phyloP scores from a whole-genome alignment of 2,329 filamentous ascomycete species.

The Botrytis elliptica region DNA sequence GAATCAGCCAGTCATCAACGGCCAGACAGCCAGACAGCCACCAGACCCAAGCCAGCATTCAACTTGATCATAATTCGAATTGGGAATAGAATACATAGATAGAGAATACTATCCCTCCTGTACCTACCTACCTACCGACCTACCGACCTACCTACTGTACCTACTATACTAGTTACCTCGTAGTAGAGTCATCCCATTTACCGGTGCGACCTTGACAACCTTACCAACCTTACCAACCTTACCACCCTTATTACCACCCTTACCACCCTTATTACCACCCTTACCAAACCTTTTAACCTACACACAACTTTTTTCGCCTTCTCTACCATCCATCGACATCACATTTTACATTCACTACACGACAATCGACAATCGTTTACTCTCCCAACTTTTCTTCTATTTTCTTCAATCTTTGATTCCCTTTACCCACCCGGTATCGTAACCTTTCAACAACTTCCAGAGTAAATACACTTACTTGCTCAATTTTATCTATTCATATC shows the following conservation, averaged over 20 bases:
- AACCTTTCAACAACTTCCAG: not conserved
- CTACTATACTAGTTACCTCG: not conserved
- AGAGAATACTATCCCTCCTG: not conserved
- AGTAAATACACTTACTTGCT: not conserved
- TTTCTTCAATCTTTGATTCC: not conserved
- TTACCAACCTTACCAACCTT: not conserved
- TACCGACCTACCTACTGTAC: not conserved
- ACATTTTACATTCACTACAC: conserved; percentile 1
- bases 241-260: too few species aligned
- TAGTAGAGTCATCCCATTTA: too few species aligned
- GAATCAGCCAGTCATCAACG: not conserved
- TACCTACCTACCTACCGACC: not conserved
- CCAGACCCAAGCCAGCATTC: not conserved
- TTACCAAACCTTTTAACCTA: not conserved
- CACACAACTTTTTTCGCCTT: not conserved
- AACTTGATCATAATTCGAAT: too few species aligned
- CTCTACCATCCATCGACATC: not conserved
- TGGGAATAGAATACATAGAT: too few species aligned
- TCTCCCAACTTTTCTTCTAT: not conserved
- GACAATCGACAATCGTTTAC: not conserved
- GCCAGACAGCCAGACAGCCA: not conserved
- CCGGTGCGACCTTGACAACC: not conserved
- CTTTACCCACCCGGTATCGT: not conserved
- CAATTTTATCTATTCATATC: not conserved
- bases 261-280: too few species aligned